Evolutionary conservation across 2,329 filamentous ascomycete genomes (phyloP), one percentile per base, ranked within the genome.

Genomic region (Cryphonectria parasitica): DNA sequence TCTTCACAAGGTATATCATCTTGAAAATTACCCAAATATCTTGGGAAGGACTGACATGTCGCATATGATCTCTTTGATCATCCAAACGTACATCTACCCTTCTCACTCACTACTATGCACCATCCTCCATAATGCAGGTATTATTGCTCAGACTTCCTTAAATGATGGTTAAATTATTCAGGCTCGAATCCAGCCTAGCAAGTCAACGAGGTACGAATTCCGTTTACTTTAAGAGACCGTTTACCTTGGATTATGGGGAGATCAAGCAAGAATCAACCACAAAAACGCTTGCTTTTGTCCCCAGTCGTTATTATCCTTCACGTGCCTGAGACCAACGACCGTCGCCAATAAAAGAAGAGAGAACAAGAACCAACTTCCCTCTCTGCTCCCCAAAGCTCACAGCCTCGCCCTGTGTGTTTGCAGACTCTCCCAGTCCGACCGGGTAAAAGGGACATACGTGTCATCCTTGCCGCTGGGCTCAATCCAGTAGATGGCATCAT

Each of bases 381-480:
- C 1, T 22, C 41, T 43, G 41, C 3, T 22, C 1, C 22, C 22
- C 8, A 25, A 19, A 28, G 8, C 43, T 72, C 65, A 79, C 36
- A 79, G 69, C 69, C 74, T 77, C 22, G 78, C 77, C 66, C 76
- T 76, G 11, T 77, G 77, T 1, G 60, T 54, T 5, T 75, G 73
- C 41, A 79, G 65, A 22, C 72, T 76, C 28, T 86, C 83, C 89
- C 89, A 92, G 74, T 92, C 88, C 36, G 80, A 78, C 73, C 83
- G 79, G 0, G 82, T 85, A 75, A 91, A 92, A 0, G 86, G 83
- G 8, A 87, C 82, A 78, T 92, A 92, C 2, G 82, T 83, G 34
- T 84, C 81, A 3, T 83, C 77, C 79, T 85, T 86, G 0, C 85
- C 87, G 71, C 84, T 83, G 11, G 89, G 79, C 81, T 89, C 90